phyloP scores from a whole-genome alignment of 192 early-diverging fungal species.

The Glomus cerebriforme region DNA sequence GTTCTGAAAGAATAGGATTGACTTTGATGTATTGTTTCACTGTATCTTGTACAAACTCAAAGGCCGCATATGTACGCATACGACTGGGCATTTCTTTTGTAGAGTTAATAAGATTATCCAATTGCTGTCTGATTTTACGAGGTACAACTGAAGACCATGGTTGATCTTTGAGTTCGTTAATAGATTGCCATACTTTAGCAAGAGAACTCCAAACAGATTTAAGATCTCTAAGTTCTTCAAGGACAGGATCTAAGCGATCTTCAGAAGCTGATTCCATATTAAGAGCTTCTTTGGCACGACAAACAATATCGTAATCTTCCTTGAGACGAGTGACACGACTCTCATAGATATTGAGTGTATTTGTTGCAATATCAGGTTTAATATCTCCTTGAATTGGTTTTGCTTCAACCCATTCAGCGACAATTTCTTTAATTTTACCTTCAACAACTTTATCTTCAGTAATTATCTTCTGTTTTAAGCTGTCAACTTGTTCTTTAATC shows the following conservation, averaged over 20 bases:
- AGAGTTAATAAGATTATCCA: slow-evolving; percentile 78
- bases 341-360: slow-evolving; percentile 83
- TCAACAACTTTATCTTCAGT: slow-evolving; percentile 89
- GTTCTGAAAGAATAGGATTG: slow-evolving; percentile 78
- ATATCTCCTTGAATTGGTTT: slow-evolving; percentile 96
- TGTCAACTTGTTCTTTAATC: slow-evolving; percentile 94
- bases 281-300: slow-evolving; percentile 91
- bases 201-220: slow-evolving; percentile 91
- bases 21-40: slow-evolving; percentile 79
- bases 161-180: slow-evolving; percentile 85
- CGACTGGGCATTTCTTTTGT: slow-evolving; percentile 95
- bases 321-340: slow-evolving; percentile 75
- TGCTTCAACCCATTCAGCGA: slow-evolving; percentile 89
- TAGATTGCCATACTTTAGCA: slow-evolving; percentile 76
- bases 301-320: slow-evolving; percentile 85
- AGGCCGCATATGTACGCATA: slow-evolving; percentile 97
- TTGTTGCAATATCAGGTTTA: slow-evolving; percentile 81
- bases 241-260: slow-evolving; percentile 75
- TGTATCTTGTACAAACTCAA: slow-evolving; percentile 89
- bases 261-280: slow-evolving; percentile 77
- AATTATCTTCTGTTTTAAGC: slow-evolving; percentile 92
- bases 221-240: slow-evolving; percentile 91
- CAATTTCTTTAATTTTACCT: slow-evolving; percentile 76
- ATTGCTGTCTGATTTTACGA: slow-evolving; percentile 84
- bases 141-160: slow-evolving; percentile 85